phyloP scores from a whole-genome alignment of 1,284 basidiomycete genomes.

The Coniferiporia sulphurascens region DNA sequence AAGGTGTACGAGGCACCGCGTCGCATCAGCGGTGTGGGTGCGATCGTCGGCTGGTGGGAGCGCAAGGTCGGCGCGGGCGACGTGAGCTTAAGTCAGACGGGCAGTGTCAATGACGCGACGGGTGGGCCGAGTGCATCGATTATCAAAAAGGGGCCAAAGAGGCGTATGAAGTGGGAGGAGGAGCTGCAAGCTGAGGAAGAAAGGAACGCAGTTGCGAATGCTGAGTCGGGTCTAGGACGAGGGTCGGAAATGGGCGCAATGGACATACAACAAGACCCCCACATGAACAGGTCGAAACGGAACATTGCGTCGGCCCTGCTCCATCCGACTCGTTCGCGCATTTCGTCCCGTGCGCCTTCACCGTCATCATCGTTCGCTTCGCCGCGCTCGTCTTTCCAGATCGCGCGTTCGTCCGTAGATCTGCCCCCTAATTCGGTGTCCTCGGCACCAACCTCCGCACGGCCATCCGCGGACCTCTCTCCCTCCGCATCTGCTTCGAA shows the following conservation, averaged over 20 bases:
- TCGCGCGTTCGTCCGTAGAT: constrained; percentile 27
- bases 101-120: constrained; percentile 26
- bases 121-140: constrained; percentile 16
- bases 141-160: constrained; percentile 14
- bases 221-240: constrained; percentile 3
- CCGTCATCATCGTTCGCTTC: constrained; percentile 21
- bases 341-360: neutral
- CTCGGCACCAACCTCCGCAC: constrained; percentile 2
- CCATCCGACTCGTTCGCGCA: constrained; percentile 22
- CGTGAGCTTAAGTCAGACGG: constrained; percentile 28
- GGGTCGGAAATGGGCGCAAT: neutral
- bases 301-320: constrained; percentile 25
- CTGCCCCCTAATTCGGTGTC: constrained; percentile 3
- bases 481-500: neutral
- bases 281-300: constrained; percentile 23
- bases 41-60: constrained; percentile 72
- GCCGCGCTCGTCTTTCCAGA: constrained; percentile 35
- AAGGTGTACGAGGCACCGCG: constrained; percentile 73
- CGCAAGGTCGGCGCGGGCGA: constrained; percentile 65
- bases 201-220: constrained; percentile 24
- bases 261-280: neutral
- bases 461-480: constrained; percentile 2
- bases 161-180: constrained; percentile 19
- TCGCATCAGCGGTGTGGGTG: constrained; percentile 42
- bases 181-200: constrained; percentile 15